Evolutionary conservation across 495 filamentous ascomycete genomes (phyloP), one percentile per base, ranked within the genome.

Genomic region (Hypoxylon lienhwacheense): DNA sequence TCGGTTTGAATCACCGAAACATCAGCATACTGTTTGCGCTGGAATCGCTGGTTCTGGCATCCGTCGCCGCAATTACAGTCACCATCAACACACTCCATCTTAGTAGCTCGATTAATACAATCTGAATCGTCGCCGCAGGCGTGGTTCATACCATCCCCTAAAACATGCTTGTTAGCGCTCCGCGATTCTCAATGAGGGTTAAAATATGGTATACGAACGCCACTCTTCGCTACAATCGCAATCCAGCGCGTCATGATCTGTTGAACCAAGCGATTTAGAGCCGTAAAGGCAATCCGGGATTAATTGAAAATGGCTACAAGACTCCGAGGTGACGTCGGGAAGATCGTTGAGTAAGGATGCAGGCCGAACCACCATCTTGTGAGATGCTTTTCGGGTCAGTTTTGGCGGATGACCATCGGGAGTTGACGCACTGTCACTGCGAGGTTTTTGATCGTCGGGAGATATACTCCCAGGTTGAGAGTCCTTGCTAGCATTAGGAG

Each of bases 71-170:
- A 99, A 58, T 87, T 85, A 71, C 91, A 96, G 41, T 86, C 83
- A 53, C 82, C 81, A 32, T 85, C 83, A 14, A 89, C 79, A 67
- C 93, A 99, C 70, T 99, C 93, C 77, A 99, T 96, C 65, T 96
- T 96, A 24, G 93, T 97, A 45, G 89, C 86, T 66, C 95, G 89
- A 68, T 99, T 99, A 74, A 99, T 99, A 70, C 93, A 99, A 70
- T 97, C 93, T 12, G 93, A 97, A 71, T 97, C 90, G 56, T 95
- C 90, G 29, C 89, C 93, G 70, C 93, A 99, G 40, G 93, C 91
- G 66, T 84, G 71, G 73, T 99, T 99, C 70, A 76, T 57, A 69
- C 77, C 53, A 74, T 77, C 67, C 64, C 86, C 92, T 97, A 66
- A 65, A 58, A 49, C 47, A 49, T 53, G 32, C 43, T 37, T 47